These are phyloP conservation scores for Albifimbria verrucaria DNA, from an alignment of 2,329 filamentous ascomycete genomes.

Conservation along the genomic window DNA sequence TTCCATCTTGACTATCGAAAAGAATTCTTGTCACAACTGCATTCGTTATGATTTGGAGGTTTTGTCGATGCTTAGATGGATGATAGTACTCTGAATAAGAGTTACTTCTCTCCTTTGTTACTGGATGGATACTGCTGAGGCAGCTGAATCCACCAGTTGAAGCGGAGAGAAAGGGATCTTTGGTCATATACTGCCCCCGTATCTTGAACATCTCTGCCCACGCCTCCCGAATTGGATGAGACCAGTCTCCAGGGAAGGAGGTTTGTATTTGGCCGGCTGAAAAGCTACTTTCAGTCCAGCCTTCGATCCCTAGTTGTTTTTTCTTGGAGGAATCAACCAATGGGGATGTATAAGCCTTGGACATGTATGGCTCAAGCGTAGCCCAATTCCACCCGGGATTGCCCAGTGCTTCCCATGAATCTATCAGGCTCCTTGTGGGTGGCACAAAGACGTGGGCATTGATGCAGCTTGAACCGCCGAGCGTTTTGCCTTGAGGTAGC, in stretches of 20 bases:
- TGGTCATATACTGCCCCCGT: constrained; percentile 24
- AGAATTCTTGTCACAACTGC: constrained; percentile 19
- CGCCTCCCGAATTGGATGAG: constrained; percentile 25
- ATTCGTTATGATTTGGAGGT: not conserved
- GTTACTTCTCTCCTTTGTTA: constrained; percentile 21
- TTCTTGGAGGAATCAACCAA: not conserved
- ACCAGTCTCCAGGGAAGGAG: constrained; percentile 1
- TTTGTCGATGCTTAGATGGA: constrained; percentile 21
- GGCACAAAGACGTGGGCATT: not conserved
- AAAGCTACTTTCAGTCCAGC: not conserved
- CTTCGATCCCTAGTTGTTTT: not conserved
- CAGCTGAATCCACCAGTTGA: constrained; percentile 26
- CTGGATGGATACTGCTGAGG: constrained; percentile 21
- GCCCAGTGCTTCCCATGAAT: not conserved
- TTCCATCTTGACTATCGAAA: constrained; percentile 8
- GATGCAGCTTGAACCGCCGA: not conserved
- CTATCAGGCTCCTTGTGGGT: not conserved
- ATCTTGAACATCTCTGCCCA: constrained; percentile 31
- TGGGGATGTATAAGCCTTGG: not conserved
- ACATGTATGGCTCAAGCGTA: not conserved
- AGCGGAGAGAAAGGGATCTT: constrained; percentile 25
- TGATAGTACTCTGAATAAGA: constrained; percentile 28
- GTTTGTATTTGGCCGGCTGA: not conserved
- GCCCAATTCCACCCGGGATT: not conserved
- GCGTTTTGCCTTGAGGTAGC: not conserved